Conservation (phyloP, 148 eudicot species). For the Fallopia convolvulus region DNA sequence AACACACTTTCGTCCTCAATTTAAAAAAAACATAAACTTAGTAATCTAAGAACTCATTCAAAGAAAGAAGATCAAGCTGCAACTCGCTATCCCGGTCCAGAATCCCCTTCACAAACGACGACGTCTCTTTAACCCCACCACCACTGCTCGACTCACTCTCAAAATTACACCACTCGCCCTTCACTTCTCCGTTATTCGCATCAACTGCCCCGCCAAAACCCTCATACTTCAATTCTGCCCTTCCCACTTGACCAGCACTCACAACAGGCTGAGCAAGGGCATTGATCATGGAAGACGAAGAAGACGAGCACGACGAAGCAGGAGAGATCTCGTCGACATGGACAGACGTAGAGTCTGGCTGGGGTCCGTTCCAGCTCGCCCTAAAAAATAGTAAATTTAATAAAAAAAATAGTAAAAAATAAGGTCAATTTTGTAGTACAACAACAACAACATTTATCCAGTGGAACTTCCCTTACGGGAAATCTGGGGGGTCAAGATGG, state of each 20-base stretch:
- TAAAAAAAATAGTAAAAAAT: too few relatives aligned
- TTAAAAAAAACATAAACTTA: neutral
- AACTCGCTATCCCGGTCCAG: conserved; percentile 4
- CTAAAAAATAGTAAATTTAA: too few relatives aligned
- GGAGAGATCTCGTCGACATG: conserved; percentile 28
- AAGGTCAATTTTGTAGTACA: too few relatives aligned
- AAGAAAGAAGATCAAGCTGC: conserved; percentile 9
- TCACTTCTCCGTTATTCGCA: too few relatives aligned
- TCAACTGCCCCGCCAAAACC: neutral
- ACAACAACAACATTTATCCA: too few relatives aligned
- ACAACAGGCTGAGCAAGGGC: conserved; percentile 20
- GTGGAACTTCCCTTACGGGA: too few relatives aligned
- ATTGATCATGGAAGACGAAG: conserved; percentile 20
- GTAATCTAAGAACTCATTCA: conserved; percentile 11
- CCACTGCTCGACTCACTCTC: neutral
- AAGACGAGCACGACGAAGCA: conserved; percentile 43
- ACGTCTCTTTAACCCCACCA: neutral
- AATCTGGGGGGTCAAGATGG: too few relatives aligned
- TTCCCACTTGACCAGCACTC: neutral
- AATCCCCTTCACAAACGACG: conserved; percentile 5
- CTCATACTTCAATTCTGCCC: neutral
- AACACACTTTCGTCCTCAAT: neutral
- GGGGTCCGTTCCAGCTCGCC: too few relatives aligned
- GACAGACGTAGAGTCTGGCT: too few relatives aligned
- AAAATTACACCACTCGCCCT: too few relatives aligned